Evolutionary conservation across 306 rosid genomes (phyloP).

Genomic region (Begonia fuchsioides): DNA sequence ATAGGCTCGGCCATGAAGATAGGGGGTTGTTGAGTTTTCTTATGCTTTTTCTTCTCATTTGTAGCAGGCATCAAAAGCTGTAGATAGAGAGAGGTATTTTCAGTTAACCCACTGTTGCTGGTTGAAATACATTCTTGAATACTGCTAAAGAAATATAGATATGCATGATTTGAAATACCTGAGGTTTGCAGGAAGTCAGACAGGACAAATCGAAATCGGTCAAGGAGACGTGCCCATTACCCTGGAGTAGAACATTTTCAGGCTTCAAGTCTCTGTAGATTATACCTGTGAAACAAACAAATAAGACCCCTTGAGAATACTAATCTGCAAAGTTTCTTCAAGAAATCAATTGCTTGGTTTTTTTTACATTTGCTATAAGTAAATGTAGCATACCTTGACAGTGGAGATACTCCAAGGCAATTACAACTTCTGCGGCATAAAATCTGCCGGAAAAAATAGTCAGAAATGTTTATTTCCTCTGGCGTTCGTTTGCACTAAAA

Average conservation of each 20-base stretch:
- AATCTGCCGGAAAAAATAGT: slow-evolving; percentile 34
- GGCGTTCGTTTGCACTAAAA: too few species aligned
- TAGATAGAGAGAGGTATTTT: slow-evolving; percentile 6
- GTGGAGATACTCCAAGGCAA: slow-evolving; percentile 96
- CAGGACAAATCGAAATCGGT: slow-evolving; percentile 94
- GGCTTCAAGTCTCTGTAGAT: slow-evolving; percentile 96
- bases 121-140: too few species aligned
- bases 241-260: slow-evolving; percentile 78
- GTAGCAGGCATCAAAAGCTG: slow-evolving; percentile 61
- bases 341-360: not conserved
- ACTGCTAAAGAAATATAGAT: not conserved
- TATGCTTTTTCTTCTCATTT: slow-evolving; percentile 43
- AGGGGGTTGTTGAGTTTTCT: slow-evolving; percentile 47
- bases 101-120: not conserved
- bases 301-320: not conserved
- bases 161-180: slow-evolving; percentile 28
- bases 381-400: slow-evolving; percentile 50
- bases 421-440: slow-evolving; percentile 71
- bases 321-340: not conserved
- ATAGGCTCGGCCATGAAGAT: slow-evolving; percentile 93
- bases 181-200: slow-evolving; percentile 81
- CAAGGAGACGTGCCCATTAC: slow-evolving; percentile 60
- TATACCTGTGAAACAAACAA: slow-evolving; percentile 40
- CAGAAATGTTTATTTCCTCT: too few species aligned
- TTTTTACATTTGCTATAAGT: not conserved